These are phyloP conservation scores for Phytophthora rubi DNA, from an alignment of 352 stramenopile species.

Conservation along the genomic window DNA sequence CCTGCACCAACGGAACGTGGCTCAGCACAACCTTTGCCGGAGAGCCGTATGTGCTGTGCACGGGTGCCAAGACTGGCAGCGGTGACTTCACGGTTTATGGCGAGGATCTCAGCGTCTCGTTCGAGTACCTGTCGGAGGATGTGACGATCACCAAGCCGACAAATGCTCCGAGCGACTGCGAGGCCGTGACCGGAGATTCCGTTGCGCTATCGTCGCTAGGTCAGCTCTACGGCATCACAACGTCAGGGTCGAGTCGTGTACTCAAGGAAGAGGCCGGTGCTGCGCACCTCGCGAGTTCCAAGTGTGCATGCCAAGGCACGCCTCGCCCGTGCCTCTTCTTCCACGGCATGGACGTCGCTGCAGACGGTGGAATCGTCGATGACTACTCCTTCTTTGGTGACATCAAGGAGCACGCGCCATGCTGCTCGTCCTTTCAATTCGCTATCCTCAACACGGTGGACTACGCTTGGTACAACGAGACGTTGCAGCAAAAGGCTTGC, in stretches of 20 bases:
- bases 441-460: slow-evolving; percentile 55
- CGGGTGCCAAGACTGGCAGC: slow-evolving; percentile 12
- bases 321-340: slow-evolving; percentile 60
- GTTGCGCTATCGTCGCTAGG: slow-evolving; percentile 30
- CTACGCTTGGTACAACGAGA: slow-evolving; percentile 55
- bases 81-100: slow-evolving; percentile 41
- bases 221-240: slow-evolving; percentile 32
- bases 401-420: slow-evolving; percentile 56
- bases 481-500: slow-evolving; percentile 49
- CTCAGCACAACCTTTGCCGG: slow-evolving; percentile 39
- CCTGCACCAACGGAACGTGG: slow-evolving; percentile 36
- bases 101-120: slow-evolving; percentile 40
- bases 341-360: slow-evolving; percentile 51
- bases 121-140: slow-evolving; percentile 36
- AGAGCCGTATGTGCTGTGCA: slow-evolving; percentile 53
- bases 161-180: slow-evolving; percentile 28
- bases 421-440: slow-evolving; percentile 57
- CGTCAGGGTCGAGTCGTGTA: slow-evolving; percentile 18
- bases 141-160: slow-evolving; percentile 30
- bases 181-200: slow-evolving; percentile 20
- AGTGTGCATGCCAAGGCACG: slow-evolving; percentile 41
- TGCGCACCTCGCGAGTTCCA: slow-evolving; percentile 36
- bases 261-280: slow-evolving; percentile 23
- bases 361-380: slow-evolving; percentile 38
- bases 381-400: slow-evolving; percentile 50